phyloP scores from a whole-genome alignment of 371 early-diverging fungal species.

The Mortierella sp. region DNA sequence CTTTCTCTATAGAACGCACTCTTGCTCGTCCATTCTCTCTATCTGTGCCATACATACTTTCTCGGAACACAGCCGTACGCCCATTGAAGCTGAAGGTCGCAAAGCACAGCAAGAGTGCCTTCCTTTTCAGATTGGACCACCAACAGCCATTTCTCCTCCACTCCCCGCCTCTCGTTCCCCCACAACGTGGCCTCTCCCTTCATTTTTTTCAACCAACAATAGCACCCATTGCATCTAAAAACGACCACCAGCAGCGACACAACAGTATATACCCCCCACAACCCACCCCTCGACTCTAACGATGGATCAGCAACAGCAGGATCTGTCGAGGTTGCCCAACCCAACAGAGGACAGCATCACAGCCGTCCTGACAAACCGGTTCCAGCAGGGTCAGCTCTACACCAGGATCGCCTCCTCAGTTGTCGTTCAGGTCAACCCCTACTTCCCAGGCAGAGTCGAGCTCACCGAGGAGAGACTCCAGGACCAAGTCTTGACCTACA shows the following conservation, averaged over 20 bases:
- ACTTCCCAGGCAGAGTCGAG: constrained; percentile 60
- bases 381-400: constrained; percentile 70
- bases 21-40: background rate
- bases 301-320: constrained; percentile 25
- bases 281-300: background rate
- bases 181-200: background rate
- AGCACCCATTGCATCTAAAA: background rate
- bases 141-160: background rate
- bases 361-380: constrained; percentile 66
- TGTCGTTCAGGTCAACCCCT: constrained; percentile 71
- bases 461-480: constrained; percentile 74
- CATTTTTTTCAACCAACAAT: background rate
- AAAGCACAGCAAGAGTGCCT: background rate
- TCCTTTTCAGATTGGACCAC: background rate
- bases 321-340: constrained; percentile 46
- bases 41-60: background rate
- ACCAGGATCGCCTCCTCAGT: constrained; percentile 74
- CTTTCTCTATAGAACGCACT: background rate
- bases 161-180: background rate
- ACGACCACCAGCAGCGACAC: background rate
- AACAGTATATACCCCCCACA: background rate
- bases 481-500: constrained; percentile 83
- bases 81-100: background rate
- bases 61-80: background rate
- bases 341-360: constrained; percentile 61